Evolutionary conservation across 192 early-diverging fungal species (phyloP).

Genomic region (Coemansia sp.): DNA sequence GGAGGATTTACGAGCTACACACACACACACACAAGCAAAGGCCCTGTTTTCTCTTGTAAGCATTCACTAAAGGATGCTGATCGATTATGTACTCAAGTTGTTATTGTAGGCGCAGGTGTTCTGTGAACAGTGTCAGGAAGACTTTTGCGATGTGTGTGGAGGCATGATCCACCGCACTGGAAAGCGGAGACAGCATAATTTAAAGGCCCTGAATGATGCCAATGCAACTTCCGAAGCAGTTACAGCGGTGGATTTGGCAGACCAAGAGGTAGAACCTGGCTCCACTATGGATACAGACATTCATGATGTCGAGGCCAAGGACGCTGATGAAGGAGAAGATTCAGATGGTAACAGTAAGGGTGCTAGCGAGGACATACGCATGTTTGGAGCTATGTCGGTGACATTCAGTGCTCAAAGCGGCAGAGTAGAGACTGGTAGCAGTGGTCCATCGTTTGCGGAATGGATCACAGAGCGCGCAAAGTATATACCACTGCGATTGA

Average conservation of each 20-base stretch:
- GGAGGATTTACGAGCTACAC: neutral
- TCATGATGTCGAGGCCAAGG: neutral
- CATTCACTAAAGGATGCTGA: neutral
- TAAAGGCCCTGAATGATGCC: slow-evolving; percentile 38
- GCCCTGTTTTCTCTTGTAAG: neutral
- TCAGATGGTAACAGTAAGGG: slow-evolving; percentile 1
- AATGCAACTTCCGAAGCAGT: slow-evolving; percentile 13
- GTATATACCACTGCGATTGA: slow-evolving; percentile 92
- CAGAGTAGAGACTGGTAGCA: slow-evolving; percentile 36
- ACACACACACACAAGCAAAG: neutral
- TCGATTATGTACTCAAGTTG: too few species aligned
- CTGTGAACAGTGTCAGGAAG: slow-evolving; percentile 82
- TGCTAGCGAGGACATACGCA: slow-evolving; percentile 6
- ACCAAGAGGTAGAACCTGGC: slow-evolving; percentile 2
- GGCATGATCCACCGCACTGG: slow-evolving; percentile 84
- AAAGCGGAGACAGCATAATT: slow-evolving; percentile 60
- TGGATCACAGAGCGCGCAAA: slow-evolving; percentile 87
- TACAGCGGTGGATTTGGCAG: neutral
- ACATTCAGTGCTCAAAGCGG: slow-evolving; percentile 42
- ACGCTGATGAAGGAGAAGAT: neutral
- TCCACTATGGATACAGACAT: slow-evolving; percentile 1
- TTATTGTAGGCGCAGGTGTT: slow-evolving; percentile 37
- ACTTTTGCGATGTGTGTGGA: slow-evolving; percentile 91
- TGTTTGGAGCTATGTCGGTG: slow-evolving; percentile 46
- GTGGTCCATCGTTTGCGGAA: slow-evolving; percentile 64